Evolutionary conservation across 768 basidiomycete genomes (phyloP), one percentile per base, ranked within the genome.

Genomic region (Leccinum aurantiacum): DNA sequence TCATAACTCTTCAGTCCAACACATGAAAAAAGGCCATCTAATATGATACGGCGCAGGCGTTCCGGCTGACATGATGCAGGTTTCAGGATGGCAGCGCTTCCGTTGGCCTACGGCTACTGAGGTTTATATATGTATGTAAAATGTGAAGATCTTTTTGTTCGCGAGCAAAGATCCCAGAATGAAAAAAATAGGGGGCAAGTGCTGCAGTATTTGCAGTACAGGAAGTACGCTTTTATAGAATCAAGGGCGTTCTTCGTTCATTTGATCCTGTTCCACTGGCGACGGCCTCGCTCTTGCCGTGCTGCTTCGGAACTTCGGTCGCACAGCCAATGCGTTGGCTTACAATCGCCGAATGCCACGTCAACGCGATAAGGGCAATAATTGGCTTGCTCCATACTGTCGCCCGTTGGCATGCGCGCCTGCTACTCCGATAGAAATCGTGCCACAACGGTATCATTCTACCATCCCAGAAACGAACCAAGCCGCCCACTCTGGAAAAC

Each of bases 361-460:
- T 46, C 61, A 48, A 56, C 6, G 19, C 33, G 52, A 49, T 46
- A 25, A 25, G 8, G 10, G 13, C 9, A 19, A n/a, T 41, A n/a
- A 8, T 41, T 35, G 29, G 58, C n/a, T 8, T 41, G 13, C 24
- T 53, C 52, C 60, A 55, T 57, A 35, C 58, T 54, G 48, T 59
- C 3, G 5, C 41, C 10, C 22, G 38, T 58, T 69, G 67, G 68
- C 48, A 31, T 37, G 60, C 13, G 33, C 33, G 60, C 59, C 53
- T 58, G 19, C 54, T 22, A n/a, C 67, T 13, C 60, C 58, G 51
- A 52, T 48, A 46, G 3, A 35, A 11, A 44, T 56, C 31, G 29
- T 51, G 33, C 29, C 60, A 35, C 13, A 59, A 24, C 47, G 33
- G 37, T 46, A 38, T 4, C 22, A 19, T 14, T 15, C 59, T 29